Percentiles rank a stretch among this genome's conserved stretches.
phyloP scores from a whole-genome alignment of 108 stramenopile genomes.

The Discostella stelligeroides region DNA sequence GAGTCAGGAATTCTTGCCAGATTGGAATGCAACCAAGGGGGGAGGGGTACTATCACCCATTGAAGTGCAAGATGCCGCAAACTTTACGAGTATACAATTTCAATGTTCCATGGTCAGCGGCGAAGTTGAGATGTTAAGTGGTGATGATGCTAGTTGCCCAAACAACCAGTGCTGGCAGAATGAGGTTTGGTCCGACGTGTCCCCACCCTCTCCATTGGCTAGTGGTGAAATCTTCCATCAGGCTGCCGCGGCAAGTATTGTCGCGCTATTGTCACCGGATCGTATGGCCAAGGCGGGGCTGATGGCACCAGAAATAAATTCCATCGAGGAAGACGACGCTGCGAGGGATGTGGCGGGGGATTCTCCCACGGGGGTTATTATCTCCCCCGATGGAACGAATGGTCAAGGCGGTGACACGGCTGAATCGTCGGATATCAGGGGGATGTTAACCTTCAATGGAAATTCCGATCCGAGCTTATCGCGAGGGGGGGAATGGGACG shows the following conservation, averaged over 20 bases:
- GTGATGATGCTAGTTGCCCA: not conserved
- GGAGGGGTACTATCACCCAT: conserved; percentile 10
- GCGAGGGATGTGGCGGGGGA: conserved; percentile 31
- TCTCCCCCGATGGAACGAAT: not conserved
- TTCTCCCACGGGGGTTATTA: conserved; percentile 27
- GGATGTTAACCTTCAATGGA: conserved; percentile 13
- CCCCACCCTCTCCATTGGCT: conserved; percentile 35
- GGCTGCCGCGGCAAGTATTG: conserved; percentile 58
- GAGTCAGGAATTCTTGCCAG: conserved; percentile 7
- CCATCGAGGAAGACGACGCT: conserved; percentile 20
- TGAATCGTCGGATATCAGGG: not conserved
- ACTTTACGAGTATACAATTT: conserved; percentile 45
- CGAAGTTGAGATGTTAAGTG: conserved; percentile 43
- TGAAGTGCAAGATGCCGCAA: conserved; percentile 44
- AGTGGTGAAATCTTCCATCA: conserved; percentile 59
- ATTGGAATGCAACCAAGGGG: conserved; percentile 10
- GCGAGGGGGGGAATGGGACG: conserved; percentile 21
- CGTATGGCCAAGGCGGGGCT: conserved; percentile 25
- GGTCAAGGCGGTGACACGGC: not conserved
- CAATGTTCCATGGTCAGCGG: conserved; percentile 14
- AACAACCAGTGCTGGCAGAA: conserved; percentile 22
- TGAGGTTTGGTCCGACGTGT: conserved; percentile 36
- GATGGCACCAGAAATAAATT: conserved; percentile 23
- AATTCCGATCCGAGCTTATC: conserved; percentile 5
- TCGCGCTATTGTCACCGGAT: conserved; percentile 49